Conservation (phyloP, 331 rosid genomes). For the Phaseolus coccineus region DNA sequence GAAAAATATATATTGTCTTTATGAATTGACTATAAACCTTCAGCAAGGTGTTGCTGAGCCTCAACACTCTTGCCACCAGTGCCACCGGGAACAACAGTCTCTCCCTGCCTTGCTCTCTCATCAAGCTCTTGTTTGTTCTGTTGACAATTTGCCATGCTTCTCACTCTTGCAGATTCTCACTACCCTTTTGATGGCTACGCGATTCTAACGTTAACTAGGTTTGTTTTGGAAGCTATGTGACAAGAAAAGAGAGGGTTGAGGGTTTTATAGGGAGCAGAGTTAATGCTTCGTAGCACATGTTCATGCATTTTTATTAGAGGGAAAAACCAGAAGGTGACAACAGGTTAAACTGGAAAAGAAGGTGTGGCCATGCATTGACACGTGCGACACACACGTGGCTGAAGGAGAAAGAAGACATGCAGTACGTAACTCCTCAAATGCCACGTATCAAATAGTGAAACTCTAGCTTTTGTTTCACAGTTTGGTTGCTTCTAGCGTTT, state of each 20-base stretch:
- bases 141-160: conserved; percentile 50
- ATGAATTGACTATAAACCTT: conserved; percentile 51
- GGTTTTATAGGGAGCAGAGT: conserved; percentile 40
- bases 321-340: conserved; percentile 44
- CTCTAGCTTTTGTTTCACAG: background rate
- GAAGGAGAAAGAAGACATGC: conserved; percentile 40
- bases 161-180: background rate
- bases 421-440: background rate
- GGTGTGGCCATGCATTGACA: conserved; percentile 28
- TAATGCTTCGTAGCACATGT: background rate
- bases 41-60: conserved; percentile 80
- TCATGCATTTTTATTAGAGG: background rate
- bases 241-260: background rate
- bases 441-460: conserved; percentile 37
- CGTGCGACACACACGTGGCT: conserved; percentile 39
- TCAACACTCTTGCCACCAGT: conserved; percentile 81
- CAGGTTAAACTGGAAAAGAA: conserved; percentile 36
- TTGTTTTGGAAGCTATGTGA: background rate
- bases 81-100: conserved; percentile 80
- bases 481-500: no score
- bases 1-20: background rate
- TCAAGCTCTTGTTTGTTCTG: conserved; percentile 56
- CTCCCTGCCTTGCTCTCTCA: conserved; percentile 67
- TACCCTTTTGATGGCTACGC: background rate
- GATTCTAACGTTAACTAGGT: background rate